phyloP scores from a whole-genome alignment of 345 rosid species.

The Zanthoxylum bungeanum region DNA sequence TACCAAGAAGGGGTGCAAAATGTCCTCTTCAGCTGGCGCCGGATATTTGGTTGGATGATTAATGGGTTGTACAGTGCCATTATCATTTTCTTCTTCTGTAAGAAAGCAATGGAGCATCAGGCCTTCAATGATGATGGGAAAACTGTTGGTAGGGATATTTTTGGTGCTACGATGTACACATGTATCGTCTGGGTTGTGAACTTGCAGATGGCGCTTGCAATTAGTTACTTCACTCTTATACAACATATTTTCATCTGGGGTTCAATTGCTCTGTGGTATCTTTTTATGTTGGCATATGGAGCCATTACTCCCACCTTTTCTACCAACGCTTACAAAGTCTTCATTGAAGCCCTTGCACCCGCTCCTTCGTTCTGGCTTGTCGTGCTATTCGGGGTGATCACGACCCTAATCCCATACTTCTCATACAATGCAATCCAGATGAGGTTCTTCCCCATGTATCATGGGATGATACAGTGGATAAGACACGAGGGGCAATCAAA shows the following conservation, averaged over 20 bases:
- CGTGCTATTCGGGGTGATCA: slow-evolving; percentile 42
- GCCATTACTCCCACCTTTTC: slow-evolving; percentile 40
- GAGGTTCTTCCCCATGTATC: slow-evolving; percentile 93
- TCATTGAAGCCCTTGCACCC: slow-evolving; percentile 75
- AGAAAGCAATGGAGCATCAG: slow-evolving; percentile 55
- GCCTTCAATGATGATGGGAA: slow-evolving; percentile 64
- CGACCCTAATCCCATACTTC: slow-evolving; percentile 66
- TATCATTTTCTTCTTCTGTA: slow-evolving; percentile 68
- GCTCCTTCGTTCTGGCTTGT: slow-evolving; percentile 75
- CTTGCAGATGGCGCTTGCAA: slow-evolving; percentile 68
- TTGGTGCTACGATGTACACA: slow-evolving; percentile 77
- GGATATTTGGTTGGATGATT: slow-evolving; percentile 77
- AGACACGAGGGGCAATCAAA: slow-evolving; percentile 60
- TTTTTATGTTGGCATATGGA: slow-evolving; percentile 66
- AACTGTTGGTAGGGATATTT: slow-evolving; percentile 55
- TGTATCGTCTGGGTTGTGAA: slow-evolving; percentile 89
- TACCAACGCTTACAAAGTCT: slow-evolving; percentile 56
- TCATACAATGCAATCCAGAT: slow-evolving; percentile 57
- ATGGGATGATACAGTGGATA: slow-evolving; percentile 86
- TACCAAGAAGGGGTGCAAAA: slow-evolving; percentile 95
- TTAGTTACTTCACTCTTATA: slow-evolving; percentile 75
- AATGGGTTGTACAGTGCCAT: slow-evolving; percentile 62
- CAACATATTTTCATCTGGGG: slow-evolving; percentile 76
- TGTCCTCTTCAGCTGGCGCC: slow-evolving; percentile 77
- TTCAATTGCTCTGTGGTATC: slow-evolving; percentile 62